Conservation (phyloP, 495 filamentous ascomycete genomes). For the Penicillium soppii region DNA sequence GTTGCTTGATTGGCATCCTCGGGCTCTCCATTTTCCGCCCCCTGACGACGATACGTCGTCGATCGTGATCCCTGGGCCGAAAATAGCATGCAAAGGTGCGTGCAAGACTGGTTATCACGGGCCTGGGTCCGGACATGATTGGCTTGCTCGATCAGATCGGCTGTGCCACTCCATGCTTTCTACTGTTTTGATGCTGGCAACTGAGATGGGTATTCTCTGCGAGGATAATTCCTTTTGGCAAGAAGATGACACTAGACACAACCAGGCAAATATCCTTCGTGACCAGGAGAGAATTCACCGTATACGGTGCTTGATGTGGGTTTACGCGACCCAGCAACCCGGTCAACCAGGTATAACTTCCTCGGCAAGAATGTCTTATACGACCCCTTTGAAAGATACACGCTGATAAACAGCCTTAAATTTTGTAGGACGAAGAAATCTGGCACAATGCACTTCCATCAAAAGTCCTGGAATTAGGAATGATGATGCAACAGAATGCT, state of each 20-base stretch:
- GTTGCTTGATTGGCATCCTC: slow-evolving; percentile 82
- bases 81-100: background rate
- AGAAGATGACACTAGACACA: background rate
- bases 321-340: slow-evolving; percentile 74
- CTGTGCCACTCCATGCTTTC: slow-evolving; percentile 89
- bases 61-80: slow-evolving; percentile 31
- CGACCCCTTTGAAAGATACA: background rate
- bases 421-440: background rate
- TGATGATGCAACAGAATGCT: slow-evolving; percentile 58
- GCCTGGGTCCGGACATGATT: slow-evolving; percentile 67
- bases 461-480: background rate
- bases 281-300: slow-evolving; percentile 54
- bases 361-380: background rate
- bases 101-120: background rate
- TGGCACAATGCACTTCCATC: background rate
- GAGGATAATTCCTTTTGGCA: slow-evolving; percentile 49
- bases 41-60: slow-evolving; percentile 53
- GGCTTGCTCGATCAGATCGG: slow-evolving; percentile 72
- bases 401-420: background rate
- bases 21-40: slow-evolving; percentile 79
- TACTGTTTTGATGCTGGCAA: slow-evolving; percentile 70
- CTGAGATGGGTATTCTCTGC: slow-evolving; percentile 81
- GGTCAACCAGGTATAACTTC: slow-evolving; percentile 58
- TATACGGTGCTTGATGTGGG: slow-evolving; percentile 69
- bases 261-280: background rate